Base-by-base conservation (phyloP, 208 protist genomes). In the Trichomonas tenax region DNA sequence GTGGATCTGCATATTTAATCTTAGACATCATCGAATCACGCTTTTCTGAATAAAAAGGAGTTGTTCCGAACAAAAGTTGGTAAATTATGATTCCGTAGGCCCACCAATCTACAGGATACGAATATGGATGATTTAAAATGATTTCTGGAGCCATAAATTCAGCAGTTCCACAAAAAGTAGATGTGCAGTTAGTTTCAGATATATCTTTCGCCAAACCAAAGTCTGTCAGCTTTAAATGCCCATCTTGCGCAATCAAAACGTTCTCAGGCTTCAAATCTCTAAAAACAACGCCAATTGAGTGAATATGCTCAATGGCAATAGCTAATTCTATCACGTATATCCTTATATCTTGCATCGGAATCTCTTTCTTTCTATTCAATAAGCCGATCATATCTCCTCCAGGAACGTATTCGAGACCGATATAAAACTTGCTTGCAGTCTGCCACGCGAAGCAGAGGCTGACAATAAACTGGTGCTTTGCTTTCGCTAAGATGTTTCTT, bases 231-330 rank as follows among this genome's bases (percentile, higher is more conserved):
- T 63, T 58, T 3, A 72, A 38, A 95, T 95, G 49, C 6, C 89
- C 89, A 26, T 38, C 23, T 23, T 14, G 6, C 40, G 26, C 44
- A 17, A 95, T 63, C 0, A 95, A 15, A 72, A 95, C 46, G 72
- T 95, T 95, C 38, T 95, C 89, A 23, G 89, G 89, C 38, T 95
- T 95, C 15, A 95, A 72, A 95, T 95, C 89, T 72, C 82, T 1
- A 46, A 44, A 89, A 46, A 89, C 40, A 31, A 89, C 40, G 31
- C 14, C 34, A 10, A 44, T 89, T 31, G 3, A 31, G 23, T 89
- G 82, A 0, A 89, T 21, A 31, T 89, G 17, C 0, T 89, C 14
- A 31, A 89, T 89, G 2, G 82, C 82, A n/a, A 89, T 11, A 89
- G 34, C 38, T n/a, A 89, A 8, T 46, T 89, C 82, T 44, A 31